phyloP scores from a whole-genome alignment of 441 rosid genomes.

The Erysimum pusillum region DNA sequence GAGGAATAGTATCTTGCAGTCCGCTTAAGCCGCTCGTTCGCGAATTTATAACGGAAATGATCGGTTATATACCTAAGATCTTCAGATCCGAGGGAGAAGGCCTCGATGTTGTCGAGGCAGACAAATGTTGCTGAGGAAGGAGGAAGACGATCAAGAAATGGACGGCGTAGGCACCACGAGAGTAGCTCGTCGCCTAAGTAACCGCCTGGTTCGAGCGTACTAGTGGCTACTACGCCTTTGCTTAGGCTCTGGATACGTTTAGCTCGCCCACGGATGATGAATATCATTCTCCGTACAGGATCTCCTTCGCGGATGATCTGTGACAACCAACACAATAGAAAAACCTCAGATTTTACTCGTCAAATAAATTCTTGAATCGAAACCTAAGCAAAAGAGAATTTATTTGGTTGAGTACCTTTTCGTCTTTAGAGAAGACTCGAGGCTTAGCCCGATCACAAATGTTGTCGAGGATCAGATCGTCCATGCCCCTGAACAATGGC shows the following conservation, averaged over 20 bases:
- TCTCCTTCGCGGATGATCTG: constrained; percentile 76
- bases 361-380: not conserved
- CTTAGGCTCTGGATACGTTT: constrained; percentile 61
- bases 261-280: constrained; percentile 55
- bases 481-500: constrained; percentile 65
- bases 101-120: constrained; percentile 56
- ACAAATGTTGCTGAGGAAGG: constrained; percentile 69
- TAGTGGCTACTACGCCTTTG: constrained; percentile 62
- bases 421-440: constrained; percentile 63
- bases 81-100: constrained; percentile 54
- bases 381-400: not conserved
- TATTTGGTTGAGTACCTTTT: constrained; percentile 52
- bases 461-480: constrained; percentile 71
- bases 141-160: constrained; percentile 62
- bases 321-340: constrained; percentile 6
- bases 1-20: constrained; percentile 69
- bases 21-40: constrained; percentile 57
- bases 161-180: constrained; percentile 72
- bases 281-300: constrained; percentile 69
- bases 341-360: constrained; percentile 5
- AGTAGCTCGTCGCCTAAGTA: constrained; percentile 75
- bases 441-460: constrained; percentile 69
- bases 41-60: constrained; percentile 64
- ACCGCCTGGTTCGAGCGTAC: constrained; percentile 61
- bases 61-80: constrained; percentile 66